Evolutionary conservation across 768 basidiomycete genomes (phyloP), one percentile per base, ranked within the genome.

Genomic region (Mycena haematopus): DNA sequence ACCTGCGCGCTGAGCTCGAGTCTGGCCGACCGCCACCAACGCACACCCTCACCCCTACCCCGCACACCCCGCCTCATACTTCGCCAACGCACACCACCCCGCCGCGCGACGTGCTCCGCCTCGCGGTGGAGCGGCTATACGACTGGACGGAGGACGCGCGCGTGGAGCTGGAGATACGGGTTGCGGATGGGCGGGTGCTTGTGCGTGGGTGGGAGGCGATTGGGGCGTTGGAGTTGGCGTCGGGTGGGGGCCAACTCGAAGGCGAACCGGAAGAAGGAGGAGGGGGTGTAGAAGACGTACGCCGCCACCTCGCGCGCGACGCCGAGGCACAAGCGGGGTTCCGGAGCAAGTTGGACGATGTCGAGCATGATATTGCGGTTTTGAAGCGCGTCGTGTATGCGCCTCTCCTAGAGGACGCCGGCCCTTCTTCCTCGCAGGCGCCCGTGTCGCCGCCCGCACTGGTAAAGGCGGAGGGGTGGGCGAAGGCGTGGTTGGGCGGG

Each of bases 111-210:
- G 72, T 85, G 17, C 68, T 93, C 4, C 75, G 75, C 21, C 78
- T 77, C 0, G 87, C 86, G 6, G 74, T 90, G 19, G 79, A 84
- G 25, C 80, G 92, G 9, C 78, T 95, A 45, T 80, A 86, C 56
- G 90, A 95, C 70, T 91, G 83, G 69, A 84, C 84, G 6, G 92
- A 93, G 71, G 92, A 93, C 65, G 86, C 86, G 1, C 85, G 90
- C 1, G 92, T 95, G 11, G 92, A 94, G 70, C 76, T 95, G 22
- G 92, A 94, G 75, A 93, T 94, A 42, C 84, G 86, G 24, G 76
- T 87, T 11, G 83, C 89, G 2, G 92, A 95, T 70, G 91, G 91
- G 65, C 82, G 80, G 13, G 80, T 93, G 15, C 78, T 88, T 0
- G 77, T 79, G 8, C 81, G 80, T 9, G 91, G 91, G 3, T 93